Percentiles rank a stretch among this genome's conserved stretches.
These are phyloP conservation scores for Aspergillus ustus DNA, from an alignment of 2,329 filamentous ascomycete genomes.

Conservation along the genomic window DNA sequence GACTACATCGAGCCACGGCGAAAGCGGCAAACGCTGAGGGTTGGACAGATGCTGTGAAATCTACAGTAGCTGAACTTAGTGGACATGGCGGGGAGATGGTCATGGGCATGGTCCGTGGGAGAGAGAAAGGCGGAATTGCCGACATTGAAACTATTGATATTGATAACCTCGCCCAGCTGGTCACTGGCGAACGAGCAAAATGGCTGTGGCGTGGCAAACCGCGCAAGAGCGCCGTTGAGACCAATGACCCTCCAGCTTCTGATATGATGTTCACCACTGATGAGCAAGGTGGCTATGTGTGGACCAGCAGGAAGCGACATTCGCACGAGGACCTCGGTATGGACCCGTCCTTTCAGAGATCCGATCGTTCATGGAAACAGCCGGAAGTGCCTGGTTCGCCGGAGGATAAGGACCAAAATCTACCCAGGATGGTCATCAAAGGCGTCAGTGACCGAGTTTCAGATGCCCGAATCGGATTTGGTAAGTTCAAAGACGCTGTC, in stretches of 20 bases:
- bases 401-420: slow-evolving; percentile 50
- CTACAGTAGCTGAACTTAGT: slow-evolving; percentile 88
- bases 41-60: slow-evolving; percentile 93
- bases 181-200: slow-evolving; percentile 81
- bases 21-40: slow-evolving; percentile 88
- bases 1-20: slow-evolving; percentile 79
- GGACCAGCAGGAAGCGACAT: slow-evolving; percentile 47
- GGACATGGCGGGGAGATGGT: slow-evolving; percentile 94
- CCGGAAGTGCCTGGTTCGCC: slow-evolving; percentile 31
- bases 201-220: slow-evolving; percentile 96
- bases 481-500: slow-evolving; percentile 84
- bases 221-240: slow-evolving; percentile 59
- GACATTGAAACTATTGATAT: slow-evolving; percentile 93
- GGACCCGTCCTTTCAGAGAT: slow-evolving; percentile 34
- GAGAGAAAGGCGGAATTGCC: slow-evolving; percentile 85
- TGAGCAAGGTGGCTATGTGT: slow-evolving; percentile 51
- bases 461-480: slow-evolving; percentile 80
- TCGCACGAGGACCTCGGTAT: slow-evolving; percentile 44
- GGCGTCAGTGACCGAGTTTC: slow-evolving; percentile 78
- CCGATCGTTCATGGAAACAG: slow-evolving; percentile 37
- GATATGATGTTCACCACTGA: slow-evolving; percentile 52
- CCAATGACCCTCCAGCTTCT: slow-evolving; percentile 37
- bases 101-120: slow-evolving; percentile 87
- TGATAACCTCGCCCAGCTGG: slow-evolving; percentile 77
- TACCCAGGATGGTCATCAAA: slow-evolving; percentile 73